Conservation (phyloP, 2,329 filamentous ascomycete species). For the Graphilbum ipis-grandicollis region DNA sequence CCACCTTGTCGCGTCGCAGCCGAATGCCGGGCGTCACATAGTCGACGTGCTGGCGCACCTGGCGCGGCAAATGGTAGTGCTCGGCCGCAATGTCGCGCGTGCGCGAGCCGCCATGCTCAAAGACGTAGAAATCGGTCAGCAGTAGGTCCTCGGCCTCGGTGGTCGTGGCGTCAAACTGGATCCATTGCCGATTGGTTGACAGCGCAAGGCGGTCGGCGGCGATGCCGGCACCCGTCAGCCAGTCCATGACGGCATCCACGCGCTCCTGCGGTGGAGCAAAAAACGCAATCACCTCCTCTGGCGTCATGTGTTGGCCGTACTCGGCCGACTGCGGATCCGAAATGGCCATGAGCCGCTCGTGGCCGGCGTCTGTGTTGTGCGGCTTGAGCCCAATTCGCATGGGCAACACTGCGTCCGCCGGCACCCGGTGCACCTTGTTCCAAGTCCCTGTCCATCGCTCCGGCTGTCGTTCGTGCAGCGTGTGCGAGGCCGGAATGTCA, state of each 20-base stretch:
- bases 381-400: slow-evolving; percentile 12
- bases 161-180: slow-evolving; percentile 12
- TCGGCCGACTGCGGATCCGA: slow-evolving; percentile 12
- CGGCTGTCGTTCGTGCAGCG: slow-evolving; percentile 16
- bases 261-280: slow-evolving; percentile 18
- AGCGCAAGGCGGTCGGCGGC: slow-evolving; percentile 7
- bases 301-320: slow-evolving; percentile 21
- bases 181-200: slow-evolving; percentile 12
- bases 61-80: slow-evolving; percentile 25
- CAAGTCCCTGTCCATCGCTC: slow-evolving; percentile 11
- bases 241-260: slow-evolving; percentile 16
- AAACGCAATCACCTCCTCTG: slow-evolving; percentile 18
- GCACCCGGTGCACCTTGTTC: slow-evolving; percentile 12
- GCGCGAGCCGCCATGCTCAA: slow-evolving; percentile 9
- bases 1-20: slow-evolving; percentile 17
- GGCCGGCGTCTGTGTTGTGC: slow-evolving; percentile 14
- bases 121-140: slow-evolving; percentile 11
- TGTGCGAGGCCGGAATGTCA: slow-evolving; percentile 10
- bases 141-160: slow-evolving; percentile 12
- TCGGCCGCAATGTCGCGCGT: slow-evolving; percentile 9
- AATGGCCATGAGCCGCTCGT: slow-evolving; percentile 16
- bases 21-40: slow-evolving; percentile 39
- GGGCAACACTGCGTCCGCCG: slow-evolving; percentile 9
- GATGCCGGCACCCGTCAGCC: slow-evolving; percentile 17
- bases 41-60: slow-evolving; percentile 30